Evolutionary conservation across 495 filamentous ascomycete species (phyloP).

Genomic region (Immersiella caudata): DNA sequence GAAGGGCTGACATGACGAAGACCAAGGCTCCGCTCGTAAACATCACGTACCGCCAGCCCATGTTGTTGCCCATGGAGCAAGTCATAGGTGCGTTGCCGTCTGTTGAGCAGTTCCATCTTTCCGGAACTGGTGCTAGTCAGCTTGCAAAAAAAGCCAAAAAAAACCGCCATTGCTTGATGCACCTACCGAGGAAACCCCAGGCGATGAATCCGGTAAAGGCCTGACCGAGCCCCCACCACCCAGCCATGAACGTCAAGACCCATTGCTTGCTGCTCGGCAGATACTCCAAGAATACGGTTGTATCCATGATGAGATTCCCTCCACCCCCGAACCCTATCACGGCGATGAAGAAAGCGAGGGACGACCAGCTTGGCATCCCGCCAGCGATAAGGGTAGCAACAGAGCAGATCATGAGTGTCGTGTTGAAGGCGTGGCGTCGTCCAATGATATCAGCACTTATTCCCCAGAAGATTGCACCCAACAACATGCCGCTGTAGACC

Average conservation of each 20-base stretch:
- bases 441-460: constrained; percentile 74
- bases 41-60: constrained; percentile 83
- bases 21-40: constrained; percentile 67
- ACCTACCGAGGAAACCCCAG: constrained; percentile 69
- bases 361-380: constrained; percentile 68
- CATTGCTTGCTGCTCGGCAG: constrained; percentile 76
- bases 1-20: constrained; percentile 64
- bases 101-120: constrained; percentile 22
- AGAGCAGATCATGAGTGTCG: constrained; percentile 66
- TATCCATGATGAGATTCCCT: constrained; percentile 72
- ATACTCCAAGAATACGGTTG: constrained; percentile 78
- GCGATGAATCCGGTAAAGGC: constrained; percentile 72
- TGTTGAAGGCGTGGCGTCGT: constrained; percentile 75
- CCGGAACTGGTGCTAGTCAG: neutral
- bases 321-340: constrained; percentile 74
- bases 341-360: constrained; percentile 66
- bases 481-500: constrained; percentile 68
- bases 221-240: constrained; percentile 79
- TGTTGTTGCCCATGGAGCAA: constrained; percentile 67
- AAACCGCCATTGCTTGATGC: too few relatives aligned
- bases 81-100: constrained; percentile 35
- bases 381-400: constrained; percentile 67
- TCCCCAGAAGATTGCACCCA: constrained; percentile 80
- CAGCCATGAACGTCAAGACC: constrained; percentile 71
- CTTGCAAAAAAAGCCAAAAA: too few relatives aligned